Evolutionary conservation across 805 yeast species (phyloP), one percentile per base, ranked within the genome.

Genomic region (Starmerella apis): DNA sequence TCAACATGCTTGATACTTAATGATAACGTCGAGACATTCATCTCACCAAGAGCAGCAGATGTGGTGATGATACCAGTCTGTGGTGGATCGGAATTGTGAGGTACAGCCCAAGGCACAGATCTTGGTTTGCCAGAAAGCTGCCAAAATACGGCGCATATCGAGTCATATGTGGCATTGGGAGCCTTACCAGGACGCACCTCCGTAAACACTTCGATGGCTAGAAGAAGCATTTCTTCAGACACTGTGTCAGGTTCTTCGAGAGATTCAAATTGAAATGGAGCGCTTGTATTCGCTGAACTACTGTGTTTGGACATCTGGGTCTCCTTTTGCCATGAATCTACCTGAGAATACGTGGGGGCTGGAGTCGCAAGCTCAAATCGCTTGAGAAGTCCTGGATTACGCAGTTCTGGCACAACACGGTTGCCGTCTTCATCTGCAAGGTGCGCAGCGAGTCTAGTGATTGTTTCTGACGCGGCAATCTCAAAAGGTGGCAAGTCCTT

Each of bases 151-250:
- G 80, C 73, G 0, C 65, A 53, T 0, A 88, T 68, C 1, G 75
- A 68, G 63, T 90, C 94, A 1, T 56, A 38, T 3, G 58, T 50
- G 0, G 96, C 94, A 59, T 86, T 82, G 0, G 96, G 90, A 10
- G 69, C 63, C 7, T 65, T 69, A 0, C 64, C 72, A 1, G 44
- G 52, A n/a, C 77, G 62, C 0, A 82, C 74, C 39, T 74, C 74
- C 0, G 76, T 79, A 63, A 81, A 88, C 0, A 86, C 61, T 59
- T 90, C 97, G 48, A 86, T 55, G 5, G 75, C 68, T 30, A 87
- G 65, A n/a, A 78, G 70, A 0, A 81, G 71, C 59, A 87, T 59
- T 23, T 73, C 67, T 44, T 54, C 60, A 20, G 41, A 48, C 4
- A n/a, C 18, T 3, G 23, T 13, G 3, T 48, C 56, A 4, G 44